Conservation (phyloP, 2,329 filamentous ascomycete genomes). For the Diaporthe sp. region DNA sequence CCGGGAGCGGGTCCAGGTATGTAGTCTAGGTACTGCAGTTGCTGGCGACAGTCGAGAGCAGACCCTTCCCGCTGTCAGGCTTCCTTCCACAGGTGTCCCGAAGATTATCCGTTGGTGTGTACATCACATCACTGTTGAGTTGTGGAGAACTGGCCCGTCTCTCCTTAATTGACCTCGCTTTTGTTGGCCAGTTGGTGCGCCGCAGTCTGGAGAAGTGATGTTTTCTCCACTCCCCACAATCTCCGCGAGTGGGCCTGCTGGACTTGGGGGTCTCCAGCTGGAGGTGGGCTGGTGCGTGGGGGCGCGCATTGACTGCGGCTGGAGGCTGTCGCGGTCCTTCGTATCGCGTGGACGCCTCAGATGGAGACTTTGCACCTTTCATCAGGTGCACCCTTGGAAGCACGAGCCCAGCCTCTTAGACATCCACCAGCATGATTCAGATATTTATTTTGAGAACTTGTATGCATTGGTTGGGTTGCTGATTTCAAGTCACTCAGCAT, state of each 20-base stretch:
- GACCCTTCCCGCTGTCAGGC: background rate
- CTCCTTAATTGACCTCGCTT: background rate
- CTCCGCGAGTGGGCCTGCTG: conserved; percentile 28
- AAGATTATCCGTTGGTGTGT: conserved; percentile 1
- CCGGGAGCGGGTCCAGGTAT: background rate
- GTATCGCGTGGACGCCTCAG: background rate
- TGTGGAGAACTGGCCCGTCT: background rate
- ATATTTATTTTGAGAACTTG: background rate
- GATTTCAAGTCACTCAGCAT: background rate
- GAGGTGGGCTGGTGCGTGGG: conserved; percentile 14
- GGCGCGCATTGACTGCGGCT: conserved; percentile 16
- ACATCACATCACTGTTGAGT: background rate
- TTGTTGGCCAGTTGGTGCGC: conserved; percentile 1
- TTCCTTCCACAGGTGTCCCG: background rate
- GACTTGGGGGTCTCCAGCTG: conserved; percentile 23
- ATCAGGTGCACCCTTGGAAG: background rate
- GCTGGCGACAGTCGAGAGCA: background rate
- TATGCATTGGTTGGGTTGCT: conserved; percentile 11
- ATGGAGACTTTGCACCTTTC: background rate
- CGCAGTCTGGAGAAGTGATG: conserved; percentile 22
- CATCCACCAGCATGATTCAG: background rate
- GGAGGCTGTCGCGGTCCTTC: background rate
- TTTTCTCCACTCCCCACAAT: conserved; percentile 28
- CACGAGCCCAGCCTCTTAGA: background rate
- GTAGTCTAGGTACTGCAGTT: background rate